phyloP scores from a whole-genome alignment of 495 filamentous ascomycete species.

The Baudoinia panamericana region DNA sequence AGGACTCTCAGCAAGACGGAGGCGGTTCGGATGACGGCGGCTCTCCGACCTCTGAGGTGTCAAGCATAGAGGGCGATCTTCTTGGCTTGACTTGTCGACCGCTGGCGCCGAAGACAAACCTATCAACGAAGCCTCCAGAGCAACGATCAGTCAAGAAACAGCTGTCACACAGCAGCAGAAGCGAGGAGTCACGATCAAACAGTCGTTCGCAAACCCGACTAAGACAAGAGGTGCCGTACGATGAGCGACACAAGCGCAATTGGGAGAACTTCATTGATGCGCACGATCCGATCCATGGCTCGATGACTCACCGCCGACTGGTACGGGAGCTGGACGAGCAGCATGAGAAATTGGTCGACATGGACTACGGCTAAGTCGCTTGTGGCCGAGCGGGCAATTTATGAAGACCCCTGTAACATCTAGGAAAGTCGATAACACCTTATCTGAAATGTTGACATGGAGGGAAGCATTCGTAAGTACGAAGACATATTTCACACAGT shows the following conservation, averaged over 20 bases:
- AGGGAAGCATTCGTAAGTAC: neutral
- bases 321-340: constrained; percentile 26
- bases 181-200: constrained; percentile 6
- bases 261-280: constrained; percentile 43
- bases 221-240: constrained; percentile 24
- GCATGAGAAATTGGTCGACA: constrained; percentile 18
- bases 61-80: constrained; percentile 13
- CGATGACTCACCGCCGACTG: constrained; percentile 24
- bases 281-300: constrained; percentile 35
- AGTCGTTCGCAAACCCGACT: constrained; percentile 25
- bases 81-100: constrained; percentile 2
- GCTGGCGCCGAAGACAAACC: neutral
- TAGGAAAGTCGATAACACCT: too few relatives aligned
- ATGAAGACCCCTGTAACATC: too few relatives aligned
- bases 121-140: neutral
- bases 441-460: neutral
- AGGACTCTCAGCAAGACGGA: constrained; percentile 7
- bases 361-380: constrained; percentile 27
- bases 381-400: too few relatives aligned
- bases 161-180: constrained; percentile 9
- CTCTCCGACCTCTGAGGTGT: constrained; percentile 8
- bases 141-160: neutral
- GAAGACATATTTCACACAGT: neutral
- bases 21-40: neutral
- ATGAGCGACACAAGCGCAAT: constrained; percentile 35